phyloP scores from a whole-genome alignment of 306 rosid species.

The Citrullus mucosospermus region DNA sequence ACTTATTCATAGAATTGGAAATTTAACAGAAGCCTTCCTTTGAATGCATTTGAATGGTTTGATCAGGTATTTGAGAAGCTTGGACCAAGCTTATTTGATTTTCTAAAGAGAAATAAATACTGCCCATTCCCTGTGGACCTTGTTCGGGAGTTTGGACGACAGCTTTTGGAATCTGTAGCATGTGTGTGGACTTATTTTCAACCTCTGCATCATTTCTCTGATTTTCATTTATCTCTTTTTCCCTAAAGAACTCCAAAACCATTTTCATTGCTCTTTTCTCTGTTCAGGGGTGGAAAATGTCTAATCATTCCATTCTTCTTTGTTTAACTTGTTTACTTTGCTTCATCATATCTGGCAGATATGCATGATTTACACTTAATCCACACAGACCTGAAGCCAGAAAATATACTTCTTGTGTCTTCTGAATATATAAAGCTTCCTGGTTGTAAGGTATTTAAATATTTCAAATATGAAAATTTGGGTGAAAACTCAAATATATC shows the following conservation, averaged over 20 bases:
- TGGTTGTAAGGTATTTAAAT: slow-evolving; percentile 60
- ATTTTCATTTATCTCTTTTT: slow-evolving; percentile 20
- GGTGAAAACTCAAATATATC: slow-evolving; percentile 21
- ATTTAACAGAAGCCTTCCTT: slow-evolving; percentile 62
- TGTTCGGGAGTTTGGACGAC: slow-evolving; percentile 98
- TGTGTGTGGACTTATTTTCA: slow-evolving; percentile 77
- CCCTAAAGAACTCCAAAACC: slow-evolving; percentile 19
- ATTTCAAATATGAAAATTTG: slow-evolving; percentile 21
- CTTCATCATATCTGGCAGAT: slow-evolving; percentile 52
- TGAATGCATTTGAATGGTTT: slow-evolving; percentile 75
- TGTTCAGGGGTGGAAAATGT: slow-evolving; percentile 25
- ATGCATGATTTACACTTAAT: slow-evolving; percentile 83
- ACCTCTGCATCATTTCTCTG: slow-evolving; percentile 39
- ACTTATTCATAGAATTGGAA: slow-evolving; percentile 42
- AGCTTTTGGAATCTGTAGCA: slow-evolving; percentile 99
- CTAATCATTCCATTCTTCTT: slow-evolving; percentile 17
- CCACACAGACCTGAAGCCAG: slow-evolving; percentile 98
- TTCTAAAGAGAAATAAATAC: slow-evolving; percentile 98
- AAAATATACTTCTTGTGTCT: slow-evolving; percentile 94
- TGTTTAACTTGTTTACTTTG: slow-evolving; percentile 19
- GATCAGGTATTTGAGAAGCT: slow-evolving; percentile 99
- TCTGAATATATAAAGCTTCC: slow-evolving; percentile 86
- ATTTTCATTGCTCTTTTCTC: slow-evolving; percentile 28
- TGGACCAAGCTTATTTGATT: slow-evolving; percentile 99
- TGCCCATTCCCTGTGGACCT: slow-evolving; percentile 98